Evolutionary conservation across 2,329 filamentous ascomycete species (phyloP).

Genomic region (Ophiocordyceps unilateralis): DNA sequence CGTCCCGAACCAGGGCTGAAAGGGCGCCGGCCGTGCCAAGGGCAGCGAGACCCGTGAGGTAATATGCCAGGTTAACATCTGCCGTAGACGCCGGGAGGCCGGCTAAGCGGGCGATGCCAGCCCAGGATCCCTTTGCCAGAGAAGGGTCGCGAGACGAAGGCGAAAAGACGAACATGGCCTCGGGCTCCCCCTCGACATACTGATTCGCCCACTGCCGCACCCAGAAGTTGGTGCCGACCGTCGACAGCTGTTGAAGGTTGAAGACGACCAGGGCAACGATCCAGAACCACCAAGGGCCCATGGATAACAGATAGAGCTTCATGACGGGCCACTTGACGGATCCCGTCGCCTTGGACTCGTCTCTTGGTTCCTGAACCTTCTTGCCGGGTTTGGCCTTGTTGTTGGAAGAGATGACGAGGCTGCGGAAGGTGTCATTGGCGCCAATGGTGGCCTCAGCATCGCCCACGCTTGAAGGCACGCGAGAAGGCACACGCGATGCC

Average conservation of each 20-base stretch:
- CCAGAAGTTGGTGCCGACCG: constrained; percentile 84
- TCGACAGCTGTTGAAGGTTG: constrained; percentile 63
- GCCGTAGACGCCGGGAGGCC: constrained; percentile 11
- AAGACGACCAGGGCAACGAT: constrained; percentile 58
- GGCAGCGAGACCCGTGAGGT: constrained; percentile 64
- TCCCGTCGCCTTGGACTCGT: constrained; percentile 68
- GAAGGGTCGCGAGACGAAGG: constrained; percentile 10
- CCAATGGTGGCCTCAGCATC: constrained; percentile 43
- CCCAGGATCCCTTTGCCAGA: constrained; percentile 14
- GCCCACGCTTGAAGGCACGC: constrained; percentile 58
- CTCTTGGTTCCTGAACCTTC: constrained; percentile 35
- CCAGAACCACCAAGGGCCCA: constrained; percentile 99
- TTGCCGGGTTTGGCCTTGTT: constrained; percentile 29
- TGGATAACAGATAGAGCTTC: constrained; percentile 66
- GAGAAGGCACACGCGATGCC: constrained; percentile 59
- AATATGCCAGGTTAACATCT: constrained; percentile 67
- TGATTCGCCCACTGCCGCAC: constrained; percentile 91
- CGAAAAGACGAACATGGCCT: constrained; percentile 5
- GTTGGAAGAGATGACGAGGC: constrained; percentile 27
- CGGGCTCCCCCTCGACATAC: constrained; percentile 39
- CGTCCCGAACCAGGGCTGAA: constrained; percentile 68
- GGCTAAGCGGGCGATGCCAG: constrained; percentile 20
- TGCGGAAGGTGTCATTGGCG: constrained; percentile 27
- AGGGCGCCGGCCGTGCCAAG: constrained; percentile 63
- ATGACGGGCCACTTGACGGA: constrained; percentile 82